Conservation (phyloP, 306 rosid genomes). For the Cicer judaicum region DNA sequence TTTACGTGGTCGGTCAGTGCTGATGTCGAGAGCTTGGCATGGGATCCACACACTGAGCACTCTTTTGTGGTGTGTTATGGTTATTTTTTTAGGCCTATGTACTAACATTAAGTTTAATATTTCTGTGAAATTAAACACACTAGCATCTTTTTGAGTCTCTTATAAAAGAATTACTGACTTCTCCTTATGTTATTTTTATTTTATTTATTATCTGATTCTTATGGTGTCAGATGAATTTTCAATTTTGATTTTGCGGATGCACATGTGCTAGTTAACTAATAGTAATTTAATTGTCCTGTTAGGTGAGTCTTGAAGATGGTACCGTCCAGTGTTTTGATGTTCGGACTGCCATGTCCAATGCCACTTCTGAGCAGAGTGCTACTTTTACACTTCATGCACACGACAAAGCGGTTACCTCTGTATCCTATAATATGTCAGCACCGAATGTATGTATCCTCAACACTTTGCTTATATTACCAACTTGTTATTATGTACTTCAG, state of each 20-base stretch:
- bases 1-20: conserved; percentile 77
- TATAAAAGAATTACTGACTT: neutral
- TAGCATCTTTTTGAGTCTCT: neutral
- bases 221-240: conserved; percentile 15
- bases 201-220: conserved; percentile 10
- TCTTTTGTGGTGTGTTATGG: conserved; percentile 74
- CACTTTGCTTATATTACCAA: conserved; percentile 23
- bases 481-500: conserved; percentile 27
- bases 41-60: conserved; percentile 91
- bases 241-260: conserved; percentile 13
- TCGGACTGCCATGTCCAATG: conserved; percentile 63
- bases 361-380: conserved; percentile 59
- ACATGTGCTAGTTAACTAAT: conserved; percentile 17
- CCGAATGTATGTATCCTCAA: conserved; percentile 67
- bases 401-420: conserved; percentile 74
- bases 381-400: conserved; percentile 93
- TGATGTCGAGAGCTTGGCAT: conserved; percentile 93
- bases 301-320: conserved; percentile 97
- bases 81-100: conserved; percentile 33
- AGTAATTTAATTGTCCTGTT: conserved; percentile 40
- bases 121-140: neutral
- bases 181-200: neutral
- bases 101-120: neutral
- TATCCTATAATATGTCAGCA: conserved; percentile 70
- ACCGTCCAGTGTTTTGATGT: conserved; percentile 81